Evolutionary conservation across 192 early-diverging fungal species (phyloP), one percentile per base, ranked within the genome.

Genomic region (Mortierella antarctica): DNA sequence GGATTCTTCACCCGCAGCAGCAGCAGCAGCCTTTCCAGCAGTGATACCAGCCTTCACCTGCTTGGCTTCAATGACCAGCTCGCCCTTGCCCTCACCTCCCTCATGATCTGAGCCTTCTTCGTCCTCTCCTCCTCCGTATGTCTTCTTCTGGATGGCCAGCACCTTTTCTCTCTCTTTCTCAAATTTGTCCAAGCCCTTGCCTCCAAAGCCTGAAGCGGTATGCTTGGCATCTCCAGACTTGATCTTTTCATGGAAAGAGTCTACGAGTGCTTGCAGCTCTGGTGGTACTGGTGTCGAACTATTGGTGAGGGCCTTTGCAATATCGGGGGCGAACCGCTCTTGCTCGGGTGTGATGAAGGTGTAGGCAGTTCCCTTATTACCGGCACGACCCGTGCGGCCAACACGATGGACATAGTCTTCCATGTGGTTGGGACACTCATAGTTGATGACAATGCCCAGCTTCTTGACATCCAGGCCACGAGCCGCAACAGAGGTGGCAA

Each of bases 401-500:
- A 98, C 96, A 52, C 98, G 96, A 83, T 99, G 98, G 3, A 99
- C 96, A 83, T 99, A 96, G 61, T 99, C 98, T 69, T 99, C 98
- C 90, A 96, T 94, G 62, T 99, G 96, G 84, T 97, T 96, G 10
- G 98, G 98, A 55, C 95, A 94, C 68, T 99, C 98, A 69, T 94
- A 99, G 82, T 99, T 99, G 64, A 98, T 87, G 7, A 99, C 97
- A 21, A 96, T 83, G 50, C 93, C 96, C 4, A 99, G 85, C 17
- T 95, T 91, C 69, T 98, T 97, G 17, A 99, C 97, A 75, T 99
- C 98, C 56, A 99, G 74, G 10, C 98, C 98, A 62, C 98, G 94
- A 0, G 98, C 96, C 11, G 97, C 98, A 5, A 99, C 95, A 20
- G 94, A 96, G 0, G 98, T 99, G 2, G 98, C 98, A 83, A 99